Base-by-base conservation (phyloP, 2,329 filamentous ascomycete species). In the Pochonia chlamydosporia region DNA sequence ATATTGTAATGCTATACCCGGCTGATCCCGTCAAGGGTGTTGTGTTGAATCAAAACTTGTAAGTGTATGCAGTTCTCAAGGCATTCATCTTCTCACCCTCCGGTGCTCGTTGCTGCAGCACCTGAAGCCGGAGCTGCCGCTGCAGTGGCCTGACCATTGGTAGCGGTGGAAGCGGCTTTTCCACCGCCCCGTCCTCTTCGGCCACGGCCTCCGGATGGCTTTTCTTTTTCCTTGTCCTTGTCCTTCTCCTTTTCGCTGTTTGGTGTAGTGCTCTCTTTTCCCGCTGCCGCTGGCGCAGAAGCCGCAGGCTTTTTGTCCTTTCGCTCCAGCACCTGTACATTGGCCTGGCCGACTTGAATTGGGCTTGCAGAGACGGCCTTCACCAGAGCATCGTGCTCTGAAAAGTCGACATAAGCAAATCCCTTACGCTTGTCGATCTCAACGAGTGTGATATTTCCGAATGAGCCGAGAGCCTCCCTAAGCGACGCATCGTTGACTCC, bases 381-480 rank as follows among this genome's bases (percentile, higher is more conserved):
- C 57, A 80, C 79, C 23, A 97, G 73, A 9, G 79, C 76, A 8
- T 84, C 81, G 1, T 84, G 76, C 20, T 89, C 83, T 9, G 79
- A 78, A 68, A 96, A 97, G 53, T 96, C 88, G 33, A 95, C 85
- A 62, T 96, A 96, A 3, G 90, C 92, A 59, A 96, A 95, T 0
- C 90, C 90, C 65, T 96, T 96, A 59, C 91, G 87, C 65, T 90
- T 91, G 63, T 97, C 92, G 46, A 97, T 92, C 58, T 96, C 92
- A 16, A 96, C 88, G 54, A 82, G 85, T 1, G 80, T 80, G 40
- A 96, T 79, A 1, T 78, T 65, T 2, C 92, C 92, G 56, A 89
- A 95, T 0, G 70, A 66, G 39, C 83, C 76, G 61, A 97, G 81
- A 1, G 87, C 83, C 55, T 85, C 78, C 57, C 85, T 83, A 2